phyloP scores from a whole-genome alignment of 1,284 basidiomycete genomes.

The Agaricales sp. region DNA sequence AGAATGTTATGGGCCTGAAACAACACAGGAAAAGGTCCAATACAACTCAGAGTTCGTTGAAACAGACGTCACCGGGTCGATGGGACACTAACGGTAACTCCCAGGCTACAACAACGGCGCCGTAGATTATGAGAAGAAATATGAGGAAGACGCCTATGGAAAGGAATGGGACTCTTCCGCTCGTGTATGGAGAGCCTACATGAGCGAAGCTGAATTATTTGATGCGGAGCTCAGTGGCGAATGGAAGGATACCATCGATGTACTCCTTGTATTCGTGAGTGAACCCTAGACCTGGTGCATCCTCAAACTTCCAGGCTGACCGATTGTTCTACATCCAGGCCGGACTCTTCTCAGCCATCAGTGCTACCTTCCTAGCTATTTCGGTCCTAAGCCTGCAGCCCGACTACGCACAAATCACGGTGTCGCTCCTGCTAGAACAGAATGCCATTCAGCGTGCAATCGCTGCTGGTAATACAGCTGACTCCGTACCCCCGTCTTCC shows the following conservation, averaged over 20 bases:
- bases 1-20: neutral
- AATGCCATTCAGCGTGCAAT: slow-evolving; percentile 1
- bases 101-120: too few relatives aligned
- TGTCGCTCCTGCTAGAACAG: slow-evolving; percentile 6
- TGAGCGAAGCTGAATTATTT: slow-evolving; percentile 5
- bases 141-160: neutral
- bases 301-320: neutral
- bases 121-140: slow-evolving; percentile 4
- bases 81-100: too few relatives aligned
- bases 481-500: neutral
- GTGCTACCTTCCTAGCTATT: slow-evolving; percentile 13
- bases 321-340: slow-evolving; percentile 7
- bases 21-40: neutral
- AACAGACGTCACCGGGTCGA: too few relatives aligned
- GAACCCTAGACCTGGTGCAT: neutral
- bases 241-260: slow-evolving; percentile 9
- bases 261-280: slow-evolving; percentile 11
- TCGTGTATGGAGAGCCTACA: slow-evolving; percentile 8
- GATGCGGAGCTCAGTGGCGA: slow-evolving; percentile 6
- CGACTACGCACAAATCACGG: slow-evolving; percentile 3
- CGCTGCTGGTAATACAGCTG: neutral
- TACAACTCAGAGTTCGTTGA: neutral
- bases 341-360: slow-evolving; percentile 14
- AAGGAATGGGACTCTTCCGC: neutral
- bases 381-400: slow-evolving; percentile 7